Evolutionary conservation across 108 stramenopile genomes (phyloP).

Genomic region (Skeletonema costatum): DNA sequence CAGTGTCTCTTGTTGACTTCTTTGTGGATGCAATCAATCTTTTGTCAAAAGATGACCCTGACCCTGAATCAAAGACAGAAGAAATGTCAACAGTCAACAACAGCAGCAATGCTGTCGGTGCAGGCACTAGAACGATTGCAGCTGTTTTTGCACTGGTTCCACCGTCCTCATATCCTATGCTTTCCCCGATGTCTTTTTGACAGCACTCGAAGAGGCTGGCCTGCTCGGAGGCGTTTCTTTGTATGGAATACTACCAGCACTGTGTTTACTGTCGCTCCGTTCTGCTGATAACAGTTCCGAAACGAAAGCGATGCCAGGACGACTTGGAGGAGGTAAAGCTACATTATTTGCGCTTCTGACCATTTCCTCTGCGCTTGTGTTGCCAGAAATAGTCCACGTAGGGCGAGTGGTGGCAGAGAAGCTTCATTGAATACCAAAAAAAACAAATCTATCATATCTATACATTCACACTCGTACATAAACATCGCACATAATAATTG

Average conservation of each 20-base stretch:
- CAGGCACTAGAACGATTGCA: slow-evolving; percentile 21
- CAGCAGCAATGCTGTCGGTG: neutral
- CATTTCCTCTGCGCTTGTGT: slow-evolving; percentile 28
- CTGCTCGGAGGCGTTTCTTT: slow-evolving; percentile 45
- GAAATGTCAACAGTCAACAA: neutral
- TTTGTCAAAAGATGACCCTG: neutral
- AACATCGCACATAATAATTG: neutral
- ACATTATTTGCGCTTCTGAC: slow-evolving; percentile 25
- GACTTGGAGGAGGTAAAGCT: slow-evolving; percentile 32
- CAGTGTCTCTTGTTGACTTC: slow-evolving; percentile 51
- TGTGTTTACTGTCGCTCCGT: slow-evolving; percentile 35
- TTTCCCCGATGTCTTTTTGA: slow-evolving; percentile 41
- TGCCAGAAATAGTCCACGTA: slow-evolving; percentile 27
- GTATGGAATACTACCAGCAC: slow-evolving; percentile 49
- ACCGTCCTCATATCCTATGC: slow-evolving; percentile 39
- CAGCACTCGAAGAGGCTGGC: slow-evolving; percentile 47
- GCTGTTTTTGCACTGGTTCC: slow-evolving; percentile 40
- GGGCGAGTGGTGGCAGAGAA: neutral
- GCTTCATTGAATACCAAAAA: neutral
- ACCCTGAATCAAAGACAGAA: neutral
- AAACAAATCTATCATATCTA: neutral
- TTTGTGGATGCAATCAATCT: slow-evolving; percentile 39
- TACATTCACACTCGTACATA: neutral
- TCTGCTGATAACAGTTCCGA: neutral
- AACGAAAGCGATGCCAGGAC: slow-evolving; percentile 33